Base-by-base conservation (phyloP, 768 basidiomycete species). In the Mycena latifolia region DNA sequence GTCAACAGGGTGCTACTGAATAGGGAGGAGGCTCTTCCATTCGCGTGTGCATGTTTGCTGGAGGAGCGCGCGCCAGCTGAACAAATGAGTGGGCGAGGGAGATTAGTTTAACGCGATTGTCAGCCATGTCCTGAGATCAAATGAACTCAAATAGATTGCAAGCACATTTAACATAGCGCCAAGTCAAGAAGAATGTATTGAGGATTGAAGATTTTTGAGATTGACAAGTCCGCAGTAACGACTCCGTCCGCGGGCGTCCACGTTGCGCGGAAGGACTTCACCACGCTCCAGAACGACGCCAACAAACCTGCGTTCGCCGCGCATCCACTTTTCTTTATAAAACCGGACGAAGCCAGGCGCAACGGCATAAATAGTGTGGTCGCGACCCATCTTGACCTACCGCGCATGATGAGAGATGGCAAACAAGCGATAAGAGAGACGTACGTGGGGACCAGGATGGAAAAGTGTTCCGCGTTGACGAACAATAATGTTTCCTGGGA, bases 401-500 rank as follows among this genome's bases (percentile, higher is more conserved):
- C 28, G 57, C 22, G 48, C 60, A 52, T 63, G 56, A 67, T 54
- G 22, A 61, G 52, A 64, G n/a, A 56, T 17, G 25, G 7, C n/a
- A 12, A 60, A 48, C 29, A 60, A 50, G 39, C 41, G 57, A 50
- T 27, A 33, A 64, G 89, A 64, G 76, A 94, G 94, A 77, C 91
- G 61, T 78, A 96, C 96, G 78, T 98, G 90, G 77, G 95, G 96
- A 0, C 96, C 97, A 6, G 97, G 90, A 75, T 97, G 95, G 80
- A 98, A 97, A 55, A 91, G 83, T 0, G 92, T 92, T 11, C 98
- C 98, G 69, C 98, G 87, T 78, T 99, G 98, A 48, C 98, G 88
- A 33, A 99, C 90, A 75, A 99, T 93, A 72, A 99, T 98, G 81
- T 97, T 94, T 46, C 98, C 98, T 11, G 98, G 94, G 27, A 93